A percentile compares a stretch with the other conserved stretches of the same genome.
These are phyloP conservation scores for Botrytis deweyae DNA, from an alignment of 2,329 filamentous ascomycete species.

Conservation along the genomic window DNA sequence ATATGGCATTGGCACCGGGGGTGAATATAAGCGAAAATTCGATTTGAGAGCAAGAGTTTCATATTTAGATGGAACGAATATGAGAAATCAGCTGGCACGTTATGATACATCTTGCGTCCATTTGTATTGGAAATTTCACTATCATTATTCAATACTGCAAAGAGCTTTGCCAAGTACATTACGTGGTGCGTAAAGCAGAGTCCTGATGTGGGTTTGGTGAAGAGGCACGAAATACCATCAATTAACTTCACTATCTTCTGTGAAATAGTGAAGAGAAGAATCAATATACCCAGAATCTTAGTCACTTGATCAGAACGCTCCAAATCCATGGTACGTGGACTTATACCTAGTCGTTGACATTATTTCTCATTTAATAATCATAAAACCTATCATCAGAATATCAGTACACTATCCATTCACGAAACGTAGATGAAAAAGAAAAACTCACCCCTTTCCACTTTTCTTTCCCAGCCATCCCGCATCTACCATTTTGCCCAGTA, in stretches of 20 bases:
- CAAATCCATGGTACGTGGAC: not conserved
- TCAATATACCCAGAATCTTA: not conserved
- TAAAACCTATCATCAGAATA: slow-evolving; percentile 34
- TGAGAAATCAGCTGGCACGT: not conserved
- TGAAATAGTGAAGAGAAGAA: not conserved
- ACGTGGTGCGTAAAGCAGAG: not conserved
- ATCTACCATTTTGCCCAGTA: slow-evolving; percentile 94
- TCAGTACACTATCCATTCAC: slow-evolving; percentile 25
- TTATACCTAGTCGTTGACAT: not conserved
- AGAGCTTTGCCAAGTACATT: not conserved
- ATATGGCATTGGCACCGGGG: not conserved
- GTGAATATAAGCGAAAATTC: not conserved
- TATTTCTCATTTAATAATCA: slow-evolving; percentile 34
- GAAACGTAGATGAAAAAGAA: not conserved
- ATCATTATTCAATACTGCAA: not conserved
- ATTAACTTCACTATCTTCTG: not conserved
- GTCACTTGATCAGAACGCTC: not conserved
- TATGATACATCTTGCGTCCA: not conserved
- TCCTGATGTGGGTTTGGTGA: not conserved
- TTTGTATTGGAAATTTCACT: not conserved
- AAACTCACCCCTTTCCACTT: slow-evolving; percentile 71
- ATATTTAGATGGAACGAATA: too few relatives aligned
- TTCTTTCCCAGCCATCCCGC: slow-evolving; percentile 98
- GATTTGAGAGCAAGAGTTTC: not conserved
- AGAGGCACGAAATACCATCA: not conserved